A percentile compares a stretch with the other conserved stretches of the same genome.
These are phyloP conservation scores for Pulveroboletus sp. DNA, from an alignment of 768 basidiomycete genomes.

Conservation along the genomic window DNA sequence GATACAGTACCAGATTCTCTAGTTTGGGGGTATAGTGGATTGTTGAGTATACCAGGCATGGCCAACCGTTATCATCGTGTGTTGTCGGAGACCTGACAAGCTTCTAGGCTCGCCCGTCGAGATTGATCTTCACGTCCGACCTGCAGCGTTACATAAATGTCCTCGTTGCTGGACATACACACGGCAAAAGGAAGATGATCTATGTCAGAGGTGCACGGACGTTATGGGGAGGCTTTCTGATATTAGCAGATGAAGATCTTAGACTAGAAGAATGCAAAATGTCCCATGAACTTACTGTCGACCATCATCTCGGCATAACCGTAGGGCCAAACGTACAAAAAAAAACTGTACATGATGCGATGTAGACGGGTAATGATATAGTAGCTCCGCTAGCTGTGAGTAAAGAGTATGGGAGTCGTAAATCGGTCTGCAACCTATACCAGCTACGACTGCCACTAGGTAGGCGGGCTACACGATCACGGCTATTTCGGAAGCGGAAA, in stretches of 20 bases:
- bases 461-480: too few species aligned
- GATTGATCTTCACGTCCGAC: conserved; percentile 53
- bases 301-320: too few species aligned
- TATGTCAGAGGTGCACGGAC: conserved; percentile 64
- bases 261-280: background rate
- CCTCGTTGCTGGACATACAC: conserved; percentile 89
- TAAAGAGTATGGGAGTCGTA: too few species aligned
- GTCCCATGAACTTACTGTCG: too few species aligned
- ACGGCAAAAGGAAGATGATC: conserved; percentile 41
- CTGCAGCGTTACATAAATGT: conserved; percentile 67
- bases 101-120: conserved; percentile 11
- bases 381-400: too few species aligned
- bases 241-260: background rate
- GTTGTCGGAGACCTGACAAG: background rate
- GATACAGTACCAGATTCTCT: conserved; percentile 38
- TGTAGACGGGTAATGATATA: too few species aligned
- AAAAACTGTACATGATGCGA: too few species aligned
- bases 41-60: conserved; percentile 45
- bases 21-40: conserved; percentile 48
- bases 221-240: conserved; percentile 15
- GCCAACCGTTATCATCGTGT: background rate
- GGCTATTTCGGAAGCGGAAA: too few species aligned
- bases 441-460: too few species aligned
- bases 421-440: too few species aligned
- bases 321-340: conserved; percentile 16